Percentiles rank a stretch among this genome's conserved stretches.
Evolutionary conservation across 441 rosid genomes (phyloP).

Genomic region (Adansonia gregorii): DNA sequence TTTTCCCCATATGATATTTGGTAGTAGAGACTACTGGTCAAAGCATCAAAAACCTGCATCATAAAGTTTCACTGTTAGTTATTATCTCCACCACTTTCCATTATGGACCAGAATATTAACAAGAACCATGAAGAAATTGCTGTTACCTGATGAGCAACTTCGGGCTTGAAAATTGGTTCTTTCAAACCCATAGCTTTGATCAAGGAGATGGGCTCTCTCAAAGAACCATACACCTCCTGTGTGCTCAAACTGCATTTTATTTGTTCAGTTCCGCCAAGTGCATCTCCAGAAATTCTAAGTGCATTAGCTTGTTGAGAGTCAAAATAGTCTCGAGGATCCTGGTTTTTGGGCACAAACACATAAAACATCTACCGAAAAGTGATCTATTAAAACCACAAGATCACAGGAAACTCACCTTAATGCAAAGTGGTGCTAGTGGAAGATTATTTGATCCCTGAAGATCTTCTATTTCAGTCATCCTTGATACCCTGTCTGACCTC

Average conservation of each 20-base stretch:
- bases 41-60: conserved; percentile 70
- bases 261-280: conserved; percentile 43
- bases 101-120: not conserved
- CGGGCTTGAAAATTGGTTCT: conserved; percentile 71
- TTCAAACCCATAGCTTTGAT: conserved; percentile 58
- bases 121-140: not conserved
- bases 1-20: conserved; percentile 70
- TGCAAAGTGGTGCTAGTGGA: conserved; percentile 82
- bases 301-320: conserved; percentile 91
- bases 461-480: conserved; percentile 80
- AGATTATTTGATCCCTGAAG: conserved; percentile 69
- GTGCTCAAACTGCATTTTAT: conserved; percentile 48
- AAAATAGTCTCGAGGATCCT: conserved; percentile 98
- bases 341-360: conserved; percentile 35
- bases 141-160: conserved; percentile 72
- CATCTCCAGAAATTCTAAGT: conserved; percentile 54
- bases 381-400: conserved; percentile 23
- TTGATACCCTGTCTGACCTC: conserved; percentile 56
- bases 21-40: conserved; percentile 80
- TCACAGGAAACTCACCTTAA: conserved; percentile 58
- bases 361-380: conserved; percentile 18
- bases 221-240: conserved; percentile 66
- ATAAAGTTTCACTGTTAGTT: conserved; percentile 22
- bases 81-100: conserved; percentile 23
- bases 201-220: conserved; percentile 66